These are phyloP conservation scores for Artemisia argyi DNA, from an alignment of 129 eudicot species.

Conservation along the genomic window DNA sequence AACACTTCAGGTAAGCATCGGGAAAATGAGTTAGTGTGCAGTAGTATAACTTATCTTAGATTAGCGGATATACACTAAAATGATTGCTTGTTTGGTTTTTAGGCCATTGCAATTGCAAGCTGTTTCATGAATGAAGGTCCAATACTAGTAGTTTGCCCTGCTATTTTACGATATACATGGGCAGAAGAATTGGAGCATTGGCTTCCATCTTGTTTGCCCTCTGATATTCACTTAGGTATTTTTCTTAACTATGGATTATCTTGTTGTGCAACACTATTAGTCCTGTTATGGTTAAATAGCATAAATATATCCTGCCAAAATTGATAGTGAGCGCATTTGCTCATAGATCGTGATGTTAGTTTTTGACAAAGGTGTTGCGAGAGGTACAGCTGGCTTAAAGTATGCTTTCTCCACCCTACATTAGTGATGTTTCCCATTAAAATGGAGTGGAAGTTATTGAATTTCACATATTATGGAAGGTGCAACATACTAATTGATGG, in stretches of 20 bases:
- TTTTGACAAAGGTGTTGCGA: slow-evolving; percentile 16
- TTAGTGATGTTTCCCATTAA: background rate
- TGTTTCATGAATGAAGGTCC: slow-evolving; percentile 88
- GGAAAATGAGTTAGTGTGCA: background rate
- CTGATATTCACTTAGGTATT: slow-evolving; percentile 93
- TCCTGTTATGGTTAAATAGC: background rate
- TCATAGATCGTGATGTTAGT: background rate
- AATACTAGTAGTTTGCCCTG: slow-evolving; percentile 90
- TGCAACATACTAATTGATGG: background rate
- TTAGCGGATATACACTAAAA: slow-evolving; percentile 8
- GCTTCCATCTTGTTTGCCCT: slow-evolving; percentile 91
- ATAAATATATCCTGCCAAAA: background rate
- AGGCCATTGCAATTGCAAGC: slow-evolving; percentile 94
- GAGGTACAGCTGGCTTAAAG: slow-evolving; percentile 14
- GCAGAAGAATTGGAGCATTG: slow-evolving; percentile 98
- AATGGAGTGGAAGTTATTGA: background rate
- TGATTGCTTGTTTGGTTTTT: slow-evolving; percentile 24
- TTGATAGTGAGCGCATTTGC: background rate
- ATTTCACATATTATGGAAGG: no score
- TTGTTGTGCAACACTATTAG: slow-evolving; percentile 9
- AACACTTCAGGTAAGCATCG: slow-evolving; percentile 75
- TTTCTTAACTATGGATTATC: background rate
- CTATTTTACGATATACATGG: slow-evolving; percentile 89
- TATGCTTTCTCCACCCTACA: background rate
- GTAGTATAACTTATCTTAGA: slow-evolving; percentile 4